Evolutionary conservation across 345 rosid species (phyloP).

Genomic region (Lepidium sativum): DNA sequence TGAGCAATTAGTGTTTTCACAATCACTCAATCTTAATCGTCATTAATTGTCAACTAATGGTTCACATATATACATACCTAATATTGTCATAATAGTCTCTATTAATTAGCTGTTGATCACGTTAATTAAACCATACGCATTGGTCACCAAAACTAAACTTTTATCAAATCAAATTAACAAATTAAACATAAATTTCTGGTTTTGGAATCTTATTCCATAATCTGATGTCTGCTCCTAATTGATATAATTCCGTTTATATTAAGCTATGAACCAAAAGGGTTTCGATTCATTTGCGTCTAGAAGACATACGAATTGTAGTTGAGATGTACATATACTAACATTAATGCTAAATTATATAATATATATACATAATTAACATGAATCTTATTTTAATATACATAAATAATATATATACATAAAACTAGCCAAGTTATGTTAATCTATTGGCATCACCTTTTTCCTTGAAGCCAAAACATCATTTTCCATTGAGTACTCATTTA

Average conservation of each 20-base stretch:
- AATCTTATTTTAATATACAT: not conserved
- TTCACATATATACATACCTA: conserved; percentile 10
- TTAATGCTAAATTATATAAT: not conserved
- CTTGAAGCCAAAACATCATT: conserved; percentile 23
- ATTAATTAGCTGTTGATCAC: conserved; percentile 24
- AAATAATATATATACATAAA: not conserved
- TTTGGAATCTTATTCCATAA: conserved; percentile 15
- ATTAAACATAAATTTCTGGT: conserved; percentile 9
- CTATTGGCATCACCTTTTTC: conserved; percentile 11
- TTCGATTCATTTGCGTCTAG: not conserved
- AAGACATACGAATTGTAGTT: conserved; percentile 1
- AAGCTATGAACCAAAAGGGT: not conserved
- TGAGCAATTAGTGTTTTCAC: not conserved
- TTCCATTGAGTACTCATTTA: conserved; percentile 15
- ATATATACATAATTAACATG: not conserved
- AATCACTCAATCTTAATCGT: not conserved
- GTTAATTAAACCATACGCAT: conserved; percentile 17
- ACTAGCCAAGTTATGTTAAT: conserved; percentile 16
- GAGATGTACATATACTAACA: not conserved
- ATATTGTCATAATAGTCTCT: conserved; percentile 19
- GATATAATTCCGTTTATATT: conserved; percentile 1
- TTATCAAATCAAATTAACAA: not conserved
- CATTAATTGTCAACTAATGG: conserved; percentile 14
- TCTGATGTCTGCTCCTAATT: conserved; percentile 15
- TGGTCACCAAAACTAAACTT: conserved; percentile 3